Base-by-base conservation (phyloP, 2,329 filamentous ascomycete species). In the Xylaria hypoxylon region DNA sequence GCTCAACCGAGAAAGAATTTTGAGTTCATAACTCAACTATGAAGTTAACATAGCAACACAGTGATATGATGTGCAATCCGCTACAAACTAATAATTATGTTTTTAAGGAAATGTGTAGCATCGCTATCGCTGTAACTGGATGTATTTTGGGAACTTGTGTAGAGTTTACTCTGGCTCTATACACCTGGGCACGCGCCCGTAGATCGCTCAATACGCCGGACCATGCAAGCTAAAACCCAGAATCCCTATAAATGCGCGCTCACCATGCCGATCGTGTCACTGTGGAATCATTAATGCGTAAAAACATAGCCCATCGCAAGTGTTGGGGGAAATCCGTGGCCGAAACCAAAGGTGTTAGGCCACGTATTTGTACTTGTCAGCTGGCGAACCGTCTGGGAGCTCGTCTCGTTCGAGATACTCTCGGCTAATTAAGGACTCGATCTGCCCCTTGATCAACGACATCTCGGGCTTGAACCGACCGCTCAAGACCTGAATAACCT, bases 331-430 rank as follows among this genome's bases (percentile, higher is more conserved):
- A 45, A 42, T 22, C 3, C 17, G 17, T 47, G 15, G n/a, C 45
- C 19, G 13, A 31, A 50, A 47, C 44, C 10, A 19, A 47, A 31
- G 40, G 15, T 28, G 48, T 42, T 65, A 94, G 28, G 92, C 92
- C 42, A 94, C 78, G 73, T 94, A 94, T 68, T 86, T 84, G 77
- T 94, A 94, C 65, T 86, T 84, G 77, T 94, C 94, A 11, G 85
- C 85, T 38, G 91, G 86, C 5, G 87, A 79, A 33, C 85, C 85
- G n/a, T 93, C 92, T 15, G 91, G 85, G 3, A 84, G 84, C 15
- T 94, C 92, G n/a, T 92, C 85, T 13, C 92, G 87, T 80, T 94
- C 92, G 22, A 95, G 82, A 71, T 94, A 95, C 75, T 95, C 92
- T 68, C 91, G 85, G 67, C 88, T 86, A 57, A 95, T 92, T 56